Base-by-base conservation (phyloP, 345 rosid species). In the Eucalyptus pumila region DNA sequence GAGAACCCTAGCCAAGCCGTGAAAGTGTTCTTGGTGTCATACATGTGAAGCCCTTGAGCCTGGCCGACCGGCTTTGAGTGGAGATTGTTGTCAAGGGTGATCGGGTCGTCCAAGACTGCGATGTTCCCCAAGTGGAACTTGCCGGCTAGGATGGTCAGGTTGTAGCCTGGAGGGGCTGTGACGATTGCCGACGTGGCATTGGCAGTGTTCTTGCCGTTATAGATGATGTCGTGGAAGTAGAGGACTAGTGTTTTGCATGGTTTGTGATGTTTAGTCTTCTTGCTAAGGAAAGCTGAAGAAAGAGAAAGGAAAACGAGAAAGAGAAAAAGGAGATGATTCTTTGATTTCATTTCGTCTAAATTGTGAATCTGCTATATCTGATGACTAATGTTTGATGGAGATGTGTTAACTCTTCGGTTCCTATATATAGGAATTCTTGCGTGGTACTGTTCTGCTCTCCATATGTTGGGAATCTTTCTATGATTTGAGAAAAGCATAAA, bases 1-100 rank as follows among this genome's bases (percentile, higher is more conserved):
- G 94, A 87, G 69, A 94, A 94, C 14, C 94, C 94, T 15, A 94
- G 88, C 96, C 96, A 94, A 8, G 94, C 89, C 4, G 95, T 94
- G 91, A 87, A 95, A 21, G 90, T 90, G 86, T 91, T 88, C 54
- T 91, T 95, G 85, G 87, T 90, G 42, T 94, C 93, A 42, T 93
- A 94, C 4, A 93, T 3, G 83, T 92, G 94, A 89, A 92, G 40
- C 52, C 97, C 97, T 45, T 94, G 95, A 6, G 95, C 94, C 60
- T 91, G 92, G 3, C 94, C 94, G 5, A 93, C 90, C 0, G 92
- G 93, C 15, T 87, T 32, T 0, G 95, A 94, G 65, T 90, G 93
- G 21, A 94, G 91, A 72, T 92, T 92, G 90, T 90, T 92, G 89
- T 95, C 97, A 2, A 93, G 69, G 16, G 95, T 94, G 12, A 94